Base-by-base conservation (phyloP, 768 basidiomycete genomes). In the Hortiboletus flavorubellus region DNA sequence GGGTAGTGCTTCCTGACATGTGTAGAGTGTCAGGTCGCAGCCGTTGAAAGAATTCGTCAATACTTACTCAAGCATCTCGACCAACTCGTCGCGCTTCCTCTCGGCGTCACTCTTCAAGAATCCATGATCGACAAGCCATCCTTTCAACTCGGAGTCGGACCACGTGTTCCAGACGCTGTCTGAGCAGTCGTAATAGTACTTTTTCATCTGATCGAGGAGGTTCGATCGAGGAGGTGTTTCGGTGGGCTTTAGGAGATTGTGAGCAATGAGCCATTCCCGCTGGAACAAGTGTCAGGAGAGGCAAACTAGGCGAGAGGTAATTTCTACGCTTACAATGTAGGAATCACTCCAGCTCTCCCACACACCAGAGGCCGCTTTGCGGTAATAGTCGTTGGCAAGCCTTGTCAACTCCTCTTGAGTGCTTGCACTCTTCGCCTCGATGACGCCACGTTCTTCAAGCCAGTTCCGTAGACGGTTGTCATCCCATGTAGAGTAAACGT, bases 321-420 rank as follows among this genome's bases (percentile, higher is more conserved):
- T 21, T 26, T 35, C 43, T 11, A 35, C 26, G 68, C 85, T 47
- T 57, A 89, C 89, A 48, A 94, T 83, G 68, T 91, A 89, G 4
- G 84, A 86, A 67, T 91, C 87, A 51, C 85, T 86, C 95, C 96
- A 98, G 4, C 85, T 81, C 21, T 90, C 76, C 84, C 90, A 98
- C 37, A 88, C 70, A 3, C 89, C 88, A 52, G 79, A 73, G 21
- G 83, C 65, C 7, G 82, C 76, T 47, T 78, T 76, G 38, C 80
- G 81, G 66, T 93, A 94, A 0, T 84, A 78, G 33, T 83, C 76
- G 37, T 79, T 77, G 81, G 93, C 88, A 66, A 87, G 77, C 11
- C 74, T 74, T 34, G 90, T 68, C 34, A 97, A 70, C 61, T 96
- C 85, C 8, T 83, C 79, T 41, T 83, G 82, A 50, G 79, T 85